These are phyloP conservation scores for Sugiyamaella boreocaroliniensis DNA, from an alignment of 805 yeast species.

Conservation along the genomic window DNA sequence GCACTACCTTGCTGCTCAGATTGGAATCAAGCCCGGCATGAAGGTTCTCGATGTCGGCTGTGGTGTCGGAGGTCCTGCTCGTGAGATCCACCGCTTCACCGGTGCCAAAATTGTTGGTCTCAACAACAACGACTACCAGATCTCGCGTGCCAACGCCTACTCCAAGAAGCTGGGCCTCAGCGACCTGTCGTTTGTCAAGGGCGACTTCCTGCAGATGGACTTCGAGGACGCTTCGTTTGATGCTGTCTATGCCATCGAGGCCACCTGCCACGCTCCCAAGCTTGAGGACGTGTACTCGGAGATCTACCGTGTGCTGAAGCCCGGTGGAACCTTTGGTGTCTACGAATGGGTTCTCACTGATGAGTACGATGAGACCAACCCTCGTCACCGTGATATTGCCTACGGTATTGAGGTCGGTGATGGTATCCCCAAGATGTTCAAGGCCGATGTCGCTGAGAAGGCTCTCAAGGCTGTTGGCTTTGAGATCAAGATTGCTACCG, in stretches of 20 bases:
- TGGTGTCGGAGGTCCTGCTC: conserved; percentile 99
- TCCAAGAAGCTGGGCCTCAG: conserved; percentile 61
- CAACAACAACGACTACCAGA: conserved; percentile 93
- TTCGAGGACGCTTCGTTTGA: conserved; percentile 85
- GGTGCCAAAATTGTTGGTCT: conserved; percentile 81
- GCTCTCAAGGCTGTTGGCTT: conserved; percentile 87
- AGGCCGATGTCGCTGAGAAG: conserved; percentile 73
- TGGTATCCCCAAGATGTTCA: conserved; percentile 97
- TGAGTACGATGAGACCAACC: conserved; percentile 75
- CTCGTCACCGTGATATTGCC: conserved; percentile 87
- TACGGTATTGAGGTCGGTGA: conserved; percentile 98
- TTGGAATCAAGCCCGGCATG: conserved; percentile 71
- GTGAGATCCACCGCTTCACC: conserved; percentile 90
- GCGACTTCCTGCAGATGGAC: conserved; percentile 99
- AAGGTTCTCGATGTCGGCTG: conserved; percentile 96
- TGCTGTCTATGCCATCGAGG: conserved; percentile 97
- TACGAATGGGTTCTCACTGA: conserved; percentile 99
- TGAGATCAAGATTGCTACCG: conserved; percentile 65
- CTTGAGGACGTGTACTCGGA: conserved; percentile 93
- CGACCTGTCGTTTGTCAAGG: conserved; percentile 82
- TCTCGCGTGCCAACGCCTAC: conserved; percentile 81
- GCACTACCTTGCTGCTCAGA: conserved; percentile 84
- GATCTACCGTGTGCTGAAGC: conserved; percentile 90
- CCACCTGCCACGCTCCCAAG: conserved; percentile 96
- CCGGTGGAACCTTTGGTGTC: conserved; percentile 96